phyloP scores from a whole-genome alignment of 306 rosid genomes.

The Vigna radiata region DNA sequence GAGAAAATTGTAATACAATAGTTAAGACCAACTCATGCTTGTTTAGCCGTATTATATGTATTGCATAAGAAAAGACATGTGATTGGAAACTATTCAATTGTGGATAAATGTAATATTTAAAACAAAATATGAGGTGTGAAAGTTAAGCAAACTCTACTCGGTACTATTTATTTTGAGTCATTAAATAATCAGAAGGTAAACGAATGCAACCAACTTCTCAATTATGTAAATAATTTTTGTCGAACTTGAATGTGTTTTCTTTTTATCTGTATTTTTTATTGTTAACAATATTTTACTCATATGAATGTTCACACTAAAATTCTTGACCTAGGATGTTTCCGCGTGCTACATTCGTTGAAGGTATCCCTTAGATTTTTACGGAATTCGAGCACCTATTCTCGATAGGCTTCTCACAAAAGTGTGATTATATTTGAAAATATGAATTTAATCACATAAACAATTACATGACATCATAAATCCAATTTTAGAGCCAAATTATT shows the following conservation, averaged over 20 bases:
- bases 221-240: background rate
- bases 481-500: background rate
- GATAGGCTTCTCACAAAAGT: background rate
- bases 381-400: too few relatives aligned
- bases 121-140: background rate
- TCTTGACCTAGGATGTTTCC: background rate
- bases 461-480: background rate
- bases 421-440: background rate
- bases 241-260: background rate
- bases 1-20: background rate
- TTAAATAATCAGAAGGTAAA: background rate
- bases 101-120: background rate
- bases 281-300: background rate
- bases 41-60: too few relatives aligned
- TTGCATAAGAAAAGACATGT: background rate
- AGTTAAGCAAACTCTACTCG: background rate
- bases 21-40: background rate
- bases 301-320: background rate
- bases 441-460: background rate
- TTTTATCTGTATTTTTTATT: background rate
- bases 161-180: background rate
- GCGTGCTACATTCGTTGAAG: background rate
- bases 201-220: background rate
- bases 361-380: background rate
- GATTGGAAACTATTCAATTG: background rate